phyloP scores from a whole-genome alignment of 2,329 filamentous ascomycete genomes.

The Rutstroemia sydowiana region DNA sequence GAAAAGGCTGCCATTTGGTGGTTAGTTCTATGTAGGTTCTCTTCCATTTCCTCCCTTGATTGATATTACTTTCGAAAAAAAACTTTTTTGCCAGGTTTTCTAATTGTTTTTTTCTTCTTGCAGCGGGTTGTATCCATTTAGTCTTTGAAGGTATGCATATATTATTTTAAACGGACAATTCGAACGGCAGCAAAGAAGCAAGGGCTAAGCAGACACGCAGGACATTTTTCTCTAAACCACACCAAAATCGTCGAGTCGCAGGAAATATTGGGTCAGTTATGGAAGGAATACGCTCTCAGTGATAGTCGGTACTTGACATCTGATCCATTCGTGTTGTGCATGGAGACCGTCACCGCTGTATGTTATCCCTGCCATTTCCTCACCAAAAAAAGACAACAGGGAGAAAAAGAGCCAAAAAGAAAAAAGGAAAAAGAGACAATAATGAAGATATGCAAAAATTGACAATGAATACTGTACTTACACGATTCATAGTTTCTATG shows the following conservation, averaged over 20 bases:
- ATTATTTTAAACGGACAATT: background rate
- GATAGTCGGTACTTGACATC: conserved; percentile 48
- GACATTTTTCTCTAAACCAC: conserved; percentile 43
- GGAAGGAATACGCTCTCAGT: conserved; percentile 52
- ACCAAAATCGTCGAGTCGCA: conserved; percentile 33
- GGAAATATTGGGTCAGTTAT: conserved; percentile 45
- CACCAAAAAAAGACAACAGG: too few species aligned
- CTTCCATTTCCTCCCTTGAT: too few species aligned
- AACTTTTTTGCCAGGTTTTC: too few species aligned
- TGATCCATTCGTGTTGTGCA: conserved; percentile 47
- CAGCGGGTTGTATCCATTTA: conserved; percentile 28
- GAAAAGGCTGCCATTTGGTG: conserved; percentile 61
- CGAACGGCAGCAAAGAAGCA: background rate
- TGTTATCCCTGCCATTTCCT: background rate
- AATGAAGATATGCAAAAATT: too few species aligned
- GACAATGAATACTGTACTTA: too few species aligned
- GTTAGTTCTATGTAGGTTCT: conserved; percentile 63
- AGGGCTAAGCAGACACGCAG: conserved; percentile 8
- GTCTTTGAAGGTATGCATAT: conserved; percentile 29
- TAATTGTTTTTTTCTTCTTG: too few species aligned
- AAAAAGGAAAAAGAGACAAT: too few species aligned
- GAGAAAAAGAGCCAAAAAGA: background rate
- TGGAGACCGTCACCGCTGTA: conserved; percentile 46
- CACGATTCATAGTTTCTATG: conserved; percentile 38
- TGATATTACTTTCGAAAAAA: too few species aligned